These are phyloP conservation scores for Globisporangium mamillatum DNA, from an alignment of 352 stramenopile species.

Conservation along the genomic window DNA sequence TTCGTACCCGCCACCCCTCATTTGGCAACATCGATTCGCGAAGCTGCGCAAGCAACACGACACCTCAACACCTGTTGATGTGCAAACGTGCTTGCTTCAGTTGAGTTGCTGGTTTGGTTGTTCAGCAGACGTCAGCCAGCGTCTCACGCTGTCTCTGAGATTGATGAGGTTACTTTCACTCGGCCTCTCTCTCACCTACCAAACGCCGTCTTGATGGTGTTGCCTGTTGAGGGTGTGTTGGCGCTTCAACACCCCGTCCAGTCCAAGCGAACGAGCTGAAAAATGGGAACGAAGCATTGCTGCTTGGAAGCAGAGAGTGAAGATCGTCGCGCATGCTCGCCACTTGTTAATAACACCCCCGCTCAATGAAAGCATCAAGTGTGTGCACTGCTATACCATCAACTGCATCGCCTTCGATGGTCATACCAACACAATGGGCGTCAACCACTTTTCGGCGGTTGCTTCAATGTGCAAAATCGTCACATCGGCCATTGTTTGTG, in stretches of 20 bases:
- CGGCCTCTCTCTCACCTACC: not conserved
- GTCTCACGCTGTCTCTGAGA: not conserved
- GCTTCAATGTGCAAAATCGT: not conserved
- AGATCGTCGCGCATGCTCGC: not conserved
- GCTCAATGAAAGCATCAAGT: not conserved
- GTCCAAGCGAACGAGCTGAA: not conserved
- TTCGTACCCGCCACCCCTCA: not conserved
- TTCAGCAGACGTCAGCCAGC: not conserved
- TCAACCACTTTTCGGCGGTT: not conserved
- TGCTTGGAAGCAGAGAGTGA: not conserved
- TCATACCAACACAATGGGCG: not conserved
- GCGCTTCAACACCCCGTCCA: not conserved
- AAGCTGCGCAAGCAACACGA: not conserved
- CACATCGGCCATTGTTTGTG: not conserved
- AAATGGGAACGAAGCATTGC: not conserved
- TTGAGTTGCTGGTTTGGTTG: not conserved
- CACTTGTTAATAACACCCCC: not conserved
- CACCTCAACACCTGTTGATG: not conserved
- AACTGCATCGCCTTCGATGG: not conserved
- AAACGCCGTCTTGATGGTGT: not conserved
- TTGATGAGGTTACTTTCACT: not conserved
- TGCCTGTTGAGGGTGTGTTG: not conserved
- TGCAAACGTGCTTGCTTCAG: constrained; percentile 3
- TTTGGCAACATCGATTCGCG: not conserved
- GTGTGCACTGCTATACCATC: not conserved